phyloP scores from a whole-genome alignment of 495 filamentous ascomycete genomes.

The Tirmania nivea region DNA sequence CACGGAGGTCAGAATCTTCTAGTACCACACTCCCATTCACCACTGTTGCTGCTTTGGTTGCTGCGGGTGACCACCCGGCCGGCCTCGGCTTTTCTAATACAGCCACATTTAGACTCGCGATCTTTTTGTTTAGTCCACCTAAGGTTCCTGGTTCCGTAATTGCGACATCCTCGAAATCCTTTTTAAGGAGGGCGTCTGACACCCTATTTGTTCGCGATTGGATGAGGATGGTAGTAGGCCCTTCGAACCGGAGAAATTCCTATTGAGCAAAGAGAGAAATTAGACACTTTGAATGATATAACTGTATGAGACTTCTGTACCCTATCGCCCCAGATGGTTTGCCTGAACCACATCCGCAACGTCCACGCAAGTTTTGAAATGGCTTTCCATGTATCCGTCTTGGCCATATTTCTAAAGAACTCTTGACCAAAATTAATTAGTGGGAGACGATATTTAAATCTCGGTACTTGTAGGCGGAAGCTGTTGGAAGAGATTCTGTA shows the following conservation, averaged over 20 bases:
- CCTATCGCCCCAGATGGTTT: conserved; percentile 83
- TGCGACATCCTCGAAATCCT: conserved; percentile 73
- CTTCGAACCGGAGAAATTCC: conserved; percentile 61
- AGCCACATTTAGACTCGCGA: conserved; percentile 15
- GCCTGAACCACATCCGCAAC: conserved; percentile 48
- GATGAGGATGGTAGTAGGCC: conserved; percentile 62
- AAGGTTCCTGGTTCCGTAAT: conserved; percentile 29
- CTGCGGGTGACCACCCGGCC: neutral
- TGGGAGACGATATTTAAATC: conserved; percentile 45
- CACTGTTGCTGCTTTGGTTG: conserved; percentile 32
- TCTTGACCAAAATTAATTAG: conserved; percentile 20
- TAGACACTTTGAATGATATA: neutral
- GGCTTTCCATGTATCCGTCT: conserved; percentile 46
- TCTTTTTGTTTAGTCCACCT: neutral
- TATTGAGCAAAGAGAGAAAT: conserved; percentile 29
- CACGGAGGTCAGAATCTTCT: conserved; percentile 35
- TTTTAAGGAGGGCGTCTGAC: conserved; percentile 48
- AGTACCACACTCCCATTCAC: conserved; percentile 46
- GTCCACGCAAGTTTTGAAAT: conserved; percentile 37
- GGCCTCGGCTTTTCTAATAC: neutral
- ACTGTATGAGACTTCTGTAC: conserved; percentile 22
- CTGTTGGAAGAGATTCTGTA: conserved; percentile 39
- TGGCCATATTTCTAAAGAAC: conserved; percentile 48
- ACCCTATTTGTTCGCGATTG: conserved; percentile 60
- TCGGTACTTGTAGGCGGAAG: conserved; percentile 54